phyloP scores from a whole-genome alignment of 2,329 filamentous ascomycete genomes.

The Chrysoporthe deuterocubensis region DNA sequence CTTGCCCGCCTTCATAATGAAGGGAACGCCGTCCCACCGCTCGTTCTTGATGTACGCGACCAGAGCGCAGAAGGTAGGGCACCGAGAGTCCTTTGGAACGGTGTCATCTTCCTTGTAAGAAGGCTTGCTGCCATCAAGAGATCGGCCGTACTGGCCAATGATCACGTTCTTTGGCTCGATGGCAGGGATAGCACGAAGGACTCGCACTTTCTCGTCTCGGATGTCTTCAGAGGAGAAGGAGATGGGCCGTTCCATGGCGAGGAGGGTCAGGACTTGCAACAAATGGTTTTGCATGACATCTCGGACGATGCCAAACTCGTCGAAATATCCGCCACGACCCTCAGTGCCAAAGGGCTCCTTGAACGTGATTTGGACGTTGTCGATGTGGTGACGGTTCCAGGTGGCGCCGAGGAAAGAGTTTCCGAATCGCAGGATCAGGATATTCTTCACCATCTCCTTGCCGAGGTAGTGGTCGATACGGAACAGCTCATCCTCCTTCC shows the following conservation, averaged over 20 bases:
- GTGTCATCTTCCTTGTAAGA: conserved; percentile 99
- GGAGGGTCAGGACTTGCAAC: conserved; percentile 91
- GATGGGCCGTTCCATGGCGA: conserved; percentile 97
- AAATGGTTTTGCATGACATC: conserved; percentile 99
- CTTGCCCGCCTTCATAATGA: conserved; percentile 99
- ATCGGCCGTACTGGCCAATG: conserved; percentile 97
- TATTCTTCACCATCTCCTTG: conserved; percentile 99
- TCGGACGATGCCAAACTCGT: conserved; percentile 98
- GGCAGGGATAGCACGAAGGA: conserved; percentile 87
- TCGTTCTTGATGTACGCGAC: conserved; percentile 99
- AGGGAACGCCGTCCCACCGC: conserved; percentile 97
- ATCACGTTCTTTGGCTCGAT: conserved; percentile 99
- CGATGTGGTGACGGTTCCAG: conserved; percentile 99
- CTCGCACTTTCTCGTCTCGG: conserved; percentile 97
- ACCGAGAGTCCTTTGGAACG: conserved; percentile 94
- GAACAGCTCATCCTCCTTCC: conserved; percentile 98
- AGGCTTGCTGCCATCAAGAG: conserved; percentile 93
- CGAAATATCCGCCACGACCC: conserved; percentile 96
- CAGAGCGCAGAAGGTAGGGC: conserved; percentile 96
- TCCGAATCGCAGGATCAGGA: conserved; percentile 94
- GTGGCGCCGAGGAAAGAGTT: conserved; percentile 99
- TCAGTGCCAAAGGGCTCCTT: conserved; percentile 99
- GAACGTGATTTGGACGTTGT: conserved; percentile 98
- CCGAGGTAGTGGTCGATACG: conserved; percentile 99
- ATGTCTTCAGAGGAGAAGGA: conserved; percentile 98